phyloP scores from a whole-genome alignment of 306 rosid genomes.

The Quercus parvula region DNA sequence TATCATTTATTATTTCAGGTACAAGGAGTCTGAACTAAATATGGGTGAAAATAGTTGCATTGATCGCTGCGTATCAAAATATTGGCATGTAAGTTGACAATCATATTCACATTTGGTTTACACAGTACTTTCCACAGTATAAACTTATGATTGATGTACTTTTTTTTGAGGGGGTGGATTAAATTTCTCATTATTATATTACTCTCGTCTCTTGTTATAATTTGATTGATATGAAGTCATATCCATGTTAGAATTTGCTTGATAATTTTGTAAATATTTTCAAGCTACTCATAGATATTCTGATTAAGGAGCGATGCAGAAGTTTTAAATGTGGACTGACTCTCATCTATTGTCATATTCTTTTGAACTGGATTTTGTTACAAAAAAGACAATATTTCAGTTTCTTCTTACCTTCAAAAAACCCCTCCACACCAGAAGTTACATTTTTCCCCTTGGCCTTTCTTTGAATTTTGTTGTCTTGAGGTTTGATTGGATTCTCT shows the following conservation, averaged over 20 bases:
- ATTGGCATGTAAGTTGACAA: constrained; percentile 80
- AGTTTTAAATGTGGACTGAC: neutral
- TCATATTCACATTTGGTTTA: neutral
- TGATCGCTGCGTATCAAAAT: constrained; percentile 97
- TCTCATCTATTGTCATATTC: neutral
- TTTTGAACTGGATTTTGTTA: neutral
- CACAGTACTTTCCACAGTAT: neutral
- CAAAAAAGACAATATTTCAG: neutral
- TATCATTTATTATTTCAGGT: constrained; percentile 41
- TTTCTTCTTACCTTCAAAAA: neutral
- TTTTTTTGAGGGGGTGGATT: neutral
- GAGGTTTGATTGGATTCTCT: too few species aligned
- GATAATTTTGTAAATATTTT: neutral
- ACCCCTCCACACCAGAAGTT: too few species aligned
- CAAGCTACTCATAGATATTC: neutral
- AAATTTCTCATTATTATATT: neutral
- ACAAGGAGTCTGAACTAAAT: constrained; percentile 92
- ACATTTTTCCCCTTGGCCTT: neutral
- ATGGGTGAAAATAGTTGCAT: constrained; percentile 99
- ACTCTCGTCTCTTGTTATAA: neutral
- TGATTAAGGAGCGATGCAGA: neutral
- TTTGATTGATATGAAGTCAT: too few species aligned
- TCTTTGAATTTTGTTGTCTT: neutral
- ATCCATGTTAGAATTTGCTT: neutral
- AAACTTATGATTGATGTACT: neutral